A percentile compares a stretch with the other conserved stretches of the same genome.
phyloP scores from a whole-genome alignment of 257 asterid species.

The Penstemon barbatus region DNA sequence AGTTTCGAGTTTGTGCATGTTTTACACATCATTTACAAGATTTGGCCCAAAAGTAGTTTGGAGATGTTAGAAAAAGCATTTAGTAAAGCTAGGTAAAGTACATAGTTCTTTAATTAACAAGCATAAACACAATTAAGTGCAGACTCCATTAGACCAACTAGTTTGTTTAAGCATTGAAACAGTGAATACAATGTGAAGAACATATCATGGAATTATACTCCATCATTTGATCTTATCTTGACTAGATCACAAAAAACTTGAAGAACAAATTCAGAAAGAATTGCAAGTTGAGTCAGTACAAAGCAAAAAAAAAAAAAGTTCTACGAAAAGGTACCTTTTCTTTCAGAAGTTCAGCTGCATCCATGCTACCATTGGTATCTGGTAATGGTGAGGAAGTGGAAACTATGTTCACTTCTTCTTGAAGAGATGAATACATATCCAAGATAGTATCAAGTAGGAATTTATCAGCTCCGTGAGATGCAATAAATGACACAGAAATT shows the following conservation, averaged over 20 bases:
- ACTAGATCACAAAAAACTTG: neutral
- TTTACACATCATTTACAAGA: neutral
- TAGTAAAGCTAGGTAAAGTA: too few species aligned
- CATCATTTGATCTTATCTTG: neutral
- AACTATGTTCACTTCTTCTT: slow-evolving; percentile 51
- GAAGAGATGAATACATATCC: slow-evolving; percentile 78
- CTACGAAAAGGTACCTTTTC: slow-evolving; percentile 61
- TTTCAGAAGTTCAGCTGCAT: slow-evolving; percentile 77
- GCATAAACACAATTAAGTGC: neutral
- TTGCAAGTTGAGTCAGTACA: neutral
- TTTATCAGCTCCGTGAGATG: slow-evolving; percentile 83
- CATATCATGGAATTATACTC: neutral
- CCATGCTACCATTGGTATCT: slow-evolving; percentile 57
- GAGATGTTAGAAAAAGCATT: too few species aligned
- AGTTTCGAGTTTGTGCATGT: neutral
- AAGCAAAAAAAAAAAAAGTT: neutral
- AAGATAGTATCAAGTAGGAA: slow-evolving; percentile 83
- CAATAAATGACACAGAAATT: slow-evolving; percentile 71
- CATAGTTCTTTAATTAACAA: neutral
- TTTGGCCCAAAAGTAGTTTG: neutral
- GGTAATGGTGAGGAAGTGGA: slow-evolving; percentile 55
- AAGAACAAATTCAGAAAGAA: neutral
- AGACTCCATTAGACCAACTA: slow-evolving; percentile 9
- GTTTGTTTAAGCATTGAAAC: neutral
- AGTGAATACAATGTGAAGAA: neutral